Percentiles rank a stretch among this genome's conserved stretches.
phyloP scores from a whole-genome alignment of 495 filamentous ascomycete species.

The Hyaloscypha bicolor region DNA sequence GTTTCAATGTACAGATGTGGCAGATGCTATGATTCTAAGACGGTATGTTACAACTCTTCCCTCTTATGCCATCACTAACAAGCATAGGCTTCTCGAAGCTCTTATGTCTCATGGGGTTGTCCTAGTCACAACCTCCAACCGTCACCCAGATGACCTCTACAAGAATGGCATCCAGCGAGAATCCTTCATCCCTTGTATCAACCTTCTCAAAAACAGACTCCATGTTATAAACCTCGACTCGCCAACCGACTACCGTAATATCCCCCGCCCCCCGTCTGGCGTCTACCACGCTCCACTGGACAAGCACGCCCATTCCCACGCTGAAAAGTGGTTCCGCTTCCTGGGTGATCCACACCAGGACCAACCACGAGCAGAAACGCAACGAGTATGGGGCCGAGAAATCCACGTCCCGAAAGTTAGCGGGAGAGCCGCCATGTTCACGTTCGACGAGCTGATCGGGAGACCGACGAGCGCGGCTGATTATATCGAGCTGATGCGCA shows the following conservation, averaged over 20 bases:
- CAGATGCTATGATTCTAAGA: conserved; percentile 96
- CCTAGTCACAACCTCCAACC: conserved; percentile 94
- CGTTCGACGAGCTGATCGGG: conserved; percentile 87
- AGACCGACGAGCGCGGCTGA: conserved; percentile 87
- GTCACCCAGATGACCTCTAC: conserved; percentile 94
- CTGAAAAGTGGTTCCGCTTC: conserved; percentile 92
- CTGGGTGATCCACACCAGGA: conserved; percentile 80
- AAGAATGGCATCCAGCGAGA: conserved; percentile 96
- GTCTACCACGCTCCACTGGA: conserved; percentile 88
- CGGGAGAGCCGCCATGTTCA: conserved; percentile 85
- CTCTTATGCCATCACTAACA: conserved; percentile 6
- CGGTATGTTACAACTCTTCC: conserved; percentile 44
- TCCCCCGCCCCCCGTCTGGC: conserved; percentile 88
- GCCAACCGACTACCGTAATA: conserved; percentile 94
- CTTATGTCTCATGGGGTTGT: conserved; percentile 97
- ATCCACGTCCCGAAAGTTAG: conserved; percentile 86
- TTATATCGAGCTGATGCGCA: conserved; percentile 88
- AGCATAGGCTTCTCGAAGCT: conserved; percentile 71
- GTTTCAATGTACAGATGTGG: conserved; percentile 98
- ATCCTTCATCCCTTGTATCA: conserved; percentile 94
- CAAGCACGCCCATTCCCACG: conserved; percentile 73
- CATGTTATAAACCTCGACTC: conserved; percentile 93
- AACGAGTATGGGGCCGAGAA: conserved; percentile 92
- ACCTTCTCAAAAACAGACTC: conserved; percentile 79
- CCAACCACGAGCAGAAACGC: conserved; percentile 73